Conservation (phyloP, 2,329 filamentous ascomycete genomes). For the Exophiala dermatitidis region DNA sequence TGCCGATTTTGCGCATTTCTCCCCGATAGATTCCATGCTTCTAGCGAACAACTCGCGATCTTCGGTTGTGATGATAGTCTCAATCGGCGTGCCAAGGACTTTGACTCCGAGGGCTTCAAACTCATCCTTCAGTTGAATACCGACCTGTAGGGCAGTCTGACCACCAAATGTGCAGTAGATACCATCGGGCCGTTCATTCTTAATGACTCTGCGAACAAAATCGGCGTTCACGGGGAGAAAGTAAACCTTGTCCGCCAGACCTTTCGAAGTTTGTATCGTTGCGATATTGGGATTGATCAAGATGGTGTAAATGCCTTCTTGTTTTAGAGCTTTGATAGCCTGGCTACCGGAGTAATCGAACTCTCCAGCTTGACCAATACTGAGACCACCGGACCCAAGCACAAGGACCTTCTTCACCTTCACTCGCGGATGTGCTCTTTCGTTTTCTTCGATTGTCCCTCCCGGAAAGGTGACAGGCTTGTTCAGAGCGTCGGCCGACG, state of each 20-base stretch:
- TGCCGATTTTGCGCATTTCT: slow-evolving; percentile 96
- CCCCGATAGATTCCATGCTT: slow-evolving; percentile 96
- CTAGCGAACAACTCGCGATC: slow-evolving; percentile 95
- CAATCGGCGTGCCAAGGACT: slow-evolving; percentile 91
- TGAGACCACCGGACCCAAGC: slow-evolving; percentile 87
- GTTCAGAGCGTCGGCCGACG: slow-evolving; percentile 59
- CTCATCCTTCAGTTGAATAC: slow-evolving; percentile 95
- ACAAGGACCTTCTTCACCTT: slow-evolving; percentile 91
- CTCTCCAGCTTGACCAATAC: slow-evolving; percentile 95
- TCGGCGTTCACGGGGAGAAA: slow-evolving; percentile 95
- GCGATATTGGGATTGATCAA: slow-evolving; percentile 99
- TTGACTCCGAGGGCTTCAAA: slow-evolving; percentile 87
- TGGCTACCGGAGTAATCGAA: slow-evolving; percentile 98
- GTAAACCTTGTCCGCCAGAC: slow-evolving; percentile 96
- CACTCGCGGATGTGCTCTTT: slow-evolving; percentile 67
- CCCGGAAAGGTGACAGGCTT: slow-evolving; percentile 81
- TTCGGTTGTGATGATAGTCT: slow-evolving; percentile 97
- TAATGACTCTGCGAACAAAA: slow-evolving; percentile 95
- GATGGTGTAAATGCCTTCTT: slow-evolving; percentile 96
- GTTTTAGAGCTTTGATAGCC: slow-evolving; percentile 95
- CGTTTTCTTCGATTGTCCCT: slow-evolving; percentile 71
- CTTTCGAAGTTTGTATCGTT: slow-evolving; percentile 97
- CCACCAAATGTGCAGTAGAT: slow-evolving; percentile 98
- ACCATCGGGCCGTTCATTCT: slow-evolving; percentile 86
- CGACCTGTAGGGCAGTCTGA: slow-evolving; percentile 92